These are phyloP conservation scores for Kernera saxatilis DNA, from an alignment of 345 rosid species.

Conservation along the genomic window DNA sequence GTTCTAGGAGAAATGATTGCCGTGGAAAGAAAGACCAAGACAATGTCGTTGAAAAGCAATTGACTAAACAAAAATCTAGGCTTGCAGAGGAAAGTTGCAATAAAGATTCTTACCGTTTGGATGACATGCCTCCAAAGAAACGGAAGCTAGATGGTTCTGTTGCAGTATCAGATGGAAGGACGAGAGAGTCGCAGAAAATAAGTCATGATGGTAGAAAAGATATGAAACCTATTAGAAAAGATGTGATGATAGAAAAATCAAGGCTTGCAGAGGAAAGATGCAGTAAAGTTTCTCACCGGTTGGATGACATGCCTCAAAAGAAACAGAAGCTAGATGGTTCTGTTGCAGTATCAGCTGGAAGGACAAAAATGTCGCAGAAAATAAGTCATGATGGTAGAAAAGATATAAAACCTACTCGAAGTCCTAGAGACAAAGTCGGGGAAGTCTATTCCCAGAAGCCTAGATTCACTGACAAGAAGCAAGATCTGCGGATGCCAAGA, in stretches of 20 bases:
- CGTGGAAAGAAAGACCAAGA: conserved; percentile 24
- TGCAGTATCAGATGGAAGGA: conserved; percentile 16
- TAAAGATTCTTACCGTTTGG: conserved; percentile 27
- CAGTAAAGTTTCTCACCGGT: conserved; percentile 23
- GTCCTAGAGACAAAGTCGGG: neutral
- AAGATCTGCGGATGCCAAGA: conserved; percentile 11
- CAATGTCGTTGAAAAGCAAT: neutral
- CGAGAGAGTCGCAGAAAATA: conserved; percentile 15
- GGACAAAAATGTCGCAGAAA: conserved; percentile 19
- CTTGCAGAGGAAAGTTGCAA: neutral
- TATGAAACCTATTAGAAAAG: neutral
- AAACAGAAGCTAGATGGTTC: conserved; percentile 37
- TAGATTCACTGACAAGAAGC: conserved; percentile 7
- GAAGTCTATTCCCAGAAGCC: neutral
- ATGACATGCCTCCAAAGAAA: conserved; percentile 37
- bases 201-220: neutral
- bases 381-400: neutral
- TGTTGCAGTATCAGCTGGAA: conserved; percentile 12
- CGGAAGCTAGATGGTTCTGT: conserved; percentile 33
- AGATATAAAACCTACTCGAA: neutral
- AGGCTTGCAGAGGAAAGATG: neutral
- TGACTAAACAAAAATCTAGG: conserved; percentile 12
- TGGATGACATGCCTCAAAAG: conserved; percentile 36
- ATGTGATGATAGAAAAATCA: neutral
- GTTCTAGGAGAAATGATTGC: neutral